Evolutionary conservation across 805 yeast species (phyloP).

Genomic region (Teunomyces stri): DNA sequence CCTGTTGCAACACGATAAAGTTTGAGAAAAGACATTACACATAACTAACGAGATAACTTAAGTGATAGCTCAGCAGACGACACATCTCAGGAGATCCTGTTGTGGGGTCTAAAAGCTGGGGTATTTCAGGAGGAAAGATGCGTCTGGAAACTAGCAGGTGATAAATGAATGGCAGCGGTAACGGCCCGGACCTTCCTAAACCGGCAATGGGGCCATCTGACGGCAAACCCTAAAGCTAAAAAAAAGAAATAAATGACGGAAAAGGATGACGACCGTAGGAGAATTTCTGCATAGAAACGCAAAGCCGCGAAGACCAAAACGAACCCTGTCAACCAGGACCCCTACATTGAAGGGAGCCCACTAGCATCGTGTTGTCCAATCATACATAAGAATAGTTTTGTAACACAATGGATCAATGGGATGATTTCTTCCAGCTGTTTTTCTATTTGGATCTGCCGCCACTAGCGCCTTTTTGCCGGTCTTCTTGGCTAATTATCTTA

Average conservation of each 20-base stretch:
- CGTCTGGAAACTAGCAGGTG: background rate
- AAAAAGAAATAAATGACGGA: background rate
- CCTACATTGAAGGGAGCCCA: background rate
- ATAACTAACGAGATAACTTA: no score
- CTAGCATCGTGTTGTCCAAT: no score
- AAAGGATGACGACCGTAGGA: background rate
- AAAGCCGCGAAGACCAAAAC: background rate
- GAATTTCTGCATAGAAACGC: background rate
- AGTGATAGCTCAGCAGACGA: no score
- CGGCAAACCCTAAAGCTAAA: background rate
- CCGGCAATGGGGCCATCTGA: background rate
- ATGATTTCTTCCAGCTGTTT: no score
- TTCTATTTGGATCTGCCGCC: no score
- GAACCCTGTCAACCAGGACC: background rate
- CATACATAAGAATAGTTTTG: no score
- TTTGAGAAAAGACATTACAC: no score
- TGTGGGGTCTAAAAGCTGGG: background rate
- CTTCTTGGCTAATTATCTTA: background rate
- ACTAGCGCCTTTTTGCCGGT: background rate
- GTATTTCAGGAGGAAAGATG: background rate
- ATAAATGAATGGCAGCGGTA: background rate
- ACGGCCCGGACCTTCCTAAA: background rate
- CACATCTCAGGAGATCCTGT: no score
- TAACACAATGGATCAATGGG: no score
- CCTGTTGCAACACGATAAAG: no score